Conservation (phyloP, 768 basidiomycete genomes). For the Clitopilus passeckerianus region DNA sequence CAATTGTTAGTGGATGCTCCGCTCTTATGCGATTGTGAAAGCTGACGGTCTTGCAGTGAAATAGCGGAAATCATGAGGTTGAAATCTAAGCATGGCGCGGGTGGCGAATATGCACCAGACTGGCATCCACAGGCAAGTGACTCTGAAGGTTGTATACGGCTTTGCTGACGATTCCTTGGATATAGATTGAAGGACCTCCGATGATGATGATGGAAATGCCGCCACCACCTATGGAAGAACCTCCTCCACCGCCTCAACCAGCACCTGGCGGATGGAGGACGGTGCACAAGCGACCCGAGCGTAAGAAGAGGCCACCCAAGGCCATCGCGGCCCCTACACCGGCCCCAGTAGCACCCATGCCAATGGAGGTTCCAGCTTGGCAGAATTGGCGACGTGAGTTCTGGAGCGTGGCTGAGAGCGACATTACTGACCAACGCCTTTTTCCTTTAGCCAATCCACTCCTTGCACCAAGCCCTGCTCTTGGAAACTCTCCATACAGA, state of each 20-base stretch:
- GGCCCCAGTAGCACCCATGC: constrained; percentile 35
- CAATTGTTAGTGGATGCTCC: constrained; percentile 60
- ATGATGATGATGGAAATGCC: constrained; percentile 8
- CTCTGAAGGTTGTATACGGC: not conserved
- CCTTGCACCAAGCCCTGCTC: constrained; percentile 42
- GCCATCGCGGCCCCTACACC: constrained; percentile 34
- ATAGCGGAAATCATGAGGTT: constrained; percentile 81
- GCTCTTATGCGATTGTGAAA: not conserved
- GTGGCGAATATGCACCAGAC: constrained; percentile 72
- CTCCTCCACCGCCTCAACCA: constrained; percentile 38
- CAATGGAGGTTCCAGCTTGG: constrained; percentile 68
- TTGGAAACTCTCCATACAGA: not conserved
- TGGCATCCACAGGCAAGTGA: constrained; percentile 60
- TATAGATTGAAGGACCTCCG: constrained; percentile 28
- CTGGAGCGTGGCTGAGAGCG: not conserved
- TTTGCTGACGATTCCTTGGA: not conserved
- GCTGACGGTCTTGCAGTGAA: constrained; percentile 44
- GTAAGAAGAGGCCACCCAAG: constrained; percentile 42
- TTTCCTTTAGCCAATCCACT: constrained; percentile 54
- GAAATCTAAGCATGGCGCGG: constrained; percentile 77
- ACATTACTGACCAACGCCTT: not conserved
- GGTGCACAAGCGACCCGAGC: constrained; percentile 59
- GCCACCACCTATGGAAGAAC: constrained; percentile 46
- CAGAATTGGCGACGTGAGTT: constrained; percentile 75
- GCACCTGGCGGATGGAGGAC: constrained; percentile 67